Evolutionary conservation across 2,329 filamentous ascomycete genomes (phyloP).

Genomic region (Plectosphaerella plurivora): DNA sequence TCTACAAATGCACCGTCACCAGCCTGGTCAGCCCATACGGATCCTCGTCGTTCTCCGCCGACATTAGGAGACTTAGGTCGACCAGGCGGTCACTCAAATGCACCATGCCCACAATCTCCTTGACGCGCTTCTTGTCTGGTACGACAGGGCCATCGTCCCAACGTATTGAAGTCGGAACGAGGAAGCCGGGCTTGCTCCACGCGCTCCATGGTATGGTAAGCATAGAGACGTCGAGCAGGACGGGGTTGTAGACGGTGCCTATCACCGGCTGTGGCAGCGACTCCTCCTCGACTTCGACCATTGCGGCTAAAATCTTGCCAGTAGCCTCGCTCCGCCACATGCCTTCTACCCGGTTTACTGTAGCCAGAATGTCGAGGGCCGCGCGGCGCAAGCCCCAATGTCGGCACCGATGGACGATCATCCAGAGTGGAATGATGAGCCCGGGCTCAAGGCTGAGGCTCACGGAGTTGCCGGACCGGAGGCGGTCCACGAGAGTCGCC

Average conservation of each 20-base stretch:
- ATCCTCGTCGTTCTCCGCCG: background rate
- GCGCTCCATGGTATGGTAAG: background rate
- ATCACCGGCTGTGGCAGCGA: background rate
- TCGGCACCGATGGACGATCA: conserved; percentile 16
- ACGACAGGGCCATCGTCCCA: conserved; percentile 17
- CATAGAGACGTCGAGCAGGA: background rate
- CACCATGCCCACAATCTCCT: conserved; percentile 15
- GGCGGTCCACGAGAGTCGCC: conserved; percentile 4
- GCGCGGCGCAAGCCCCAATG: conserved; percentile 17
- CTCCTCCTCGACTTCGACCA: conserved; percentile 7
- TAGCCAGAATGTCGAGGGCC: conserved; percentile 14
- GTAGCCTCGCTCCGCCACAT: conserved; percentile 19
- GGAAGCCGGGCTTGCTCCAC: background rate
- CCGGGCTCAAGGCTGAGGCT: conserved; percentile 18
- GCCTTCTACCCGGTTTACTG: conserved; percentile 18
- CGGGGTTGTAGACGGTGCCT: background rate
- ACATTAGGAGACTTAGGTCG: background rate
- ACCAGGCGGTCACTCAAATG: background rate
- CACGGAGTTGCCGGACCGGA: conserved; percentile 3
- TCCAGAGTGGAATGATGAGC: conserved; percentile 15
- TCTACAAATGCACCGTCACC: background rate
- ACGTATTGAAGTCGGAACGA: conserved; percentile 1
- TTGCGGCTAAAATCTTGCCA: conserved; percentile 9
- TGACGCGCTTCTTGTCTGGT: conserved; percentile 14
- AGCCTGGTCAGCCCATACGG: background rate